phyloP scores from a whole-genome alignment of 1,284 basidiomycete species.

The Rhodotorula sp. region DNA sequence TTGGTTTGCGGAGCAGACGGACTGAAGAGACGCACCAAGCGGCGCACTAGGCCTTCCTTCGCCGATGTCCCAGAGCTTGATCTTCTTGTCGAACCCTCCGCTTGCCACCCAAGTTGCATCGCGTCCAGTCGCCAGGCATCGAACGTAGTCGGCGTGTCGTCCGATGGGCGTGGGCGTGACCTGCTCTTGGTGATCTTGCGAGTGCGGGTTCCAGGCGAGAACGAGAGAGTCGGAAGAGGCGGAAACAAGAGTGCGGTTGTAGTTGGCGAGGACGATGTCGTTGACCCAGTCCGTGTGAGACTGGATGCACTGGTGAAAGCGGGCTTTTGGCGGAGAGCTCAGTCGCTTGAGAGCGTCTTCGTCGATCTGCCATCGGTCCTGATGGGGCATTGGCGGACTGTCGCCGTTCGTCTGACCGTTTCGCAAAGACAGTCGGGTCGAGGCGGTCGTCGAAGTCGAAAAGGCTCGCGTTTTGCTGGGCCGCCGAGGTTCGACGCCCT shows the following conservation, averaged over 20 bases:
- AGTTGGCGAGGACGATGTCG: constrained; percentile 86
- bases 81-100: constrained; percentile 87
- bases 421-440: background rate
- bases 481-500: constrained; percentile 20
- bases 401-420: background rate
- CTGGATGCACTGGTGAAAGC: constrained; percentile 78
- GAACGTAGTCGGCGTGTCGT: constrained; percentile 87
- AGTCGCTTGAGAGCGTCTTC: constrained; percentile 32
- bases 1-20: constrained; percentile 54
- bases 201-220: constrained; percentile 89
- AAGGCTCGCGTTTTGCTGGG: background rate
- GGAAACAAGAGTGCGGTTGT: constrained; percentile 87
- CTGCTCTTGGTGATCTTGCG: constrained; percentile 50
- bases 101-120: constrained; percentile 84
- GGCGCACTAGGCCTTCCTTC: constrained; percentile 47
- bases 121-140: constrained; percentile 69
- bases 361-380: constrained; percentile 77
- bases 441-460: constrained; percentile 10
- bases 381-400: constrained; percentile 55
- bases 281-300: constrained; percentile 82
- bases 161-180: constrained; percentile 69
- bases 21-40: constrained; percentile 54
- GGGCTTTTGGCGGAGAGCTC: constrained; percentile 16
- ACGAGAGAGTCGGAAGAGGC: constrained; percentile 95
- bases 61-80: constrained; percentile 89